Percentiles rank a stretch among this genome's conserved stretches.
Conservation (phyloP, 2,329 filamentous ascomycete species). For the Xylaria sp. region DNA sequence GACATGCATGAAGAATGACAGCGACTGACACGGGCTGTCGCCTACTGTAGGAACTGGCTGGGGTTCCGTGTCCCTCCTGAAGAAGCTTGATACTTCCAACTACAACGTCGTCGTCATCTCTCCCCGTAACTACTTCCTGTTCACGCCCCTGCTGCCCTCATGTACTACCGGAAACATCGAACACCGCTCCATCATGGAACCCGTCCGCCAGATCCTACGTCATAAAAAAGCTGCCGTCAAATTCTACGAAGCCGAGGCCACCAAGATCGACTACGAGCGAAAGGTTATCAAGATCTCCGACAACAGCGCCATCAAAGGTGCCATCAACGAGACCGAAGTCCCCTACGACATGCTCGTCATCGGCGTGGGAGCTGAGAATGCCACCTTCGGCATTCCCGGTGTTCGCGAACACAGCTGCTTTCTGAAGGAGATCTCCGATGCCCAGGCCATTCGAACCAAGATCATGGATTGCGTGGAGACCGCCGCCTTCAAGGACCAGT, state of each 20-base stretch:
- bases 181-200: constrained; percentile 99
- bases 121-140: constrained; percentile 99
- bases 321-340: constrained; percentile 84
- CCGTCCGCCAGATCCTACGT: constrained; percentile 92
- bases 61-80: constrained; percentile 93
- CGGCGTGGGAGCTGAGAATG: constrained; percentile 97
- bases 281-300: constrained; percentile 91
- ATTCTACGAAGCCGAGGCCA: constrained; percentile 98
- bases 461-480: constrained; percentile 99
- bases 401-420: constrained; percentile 97
- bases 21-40: neutral
- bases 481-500: constrained; percentile 97
- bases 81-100: constrained; percentile 98
- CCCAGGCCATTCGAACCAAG: constrained; percentile 94
- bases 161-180: constrained; percentile 98
- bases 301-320: constrained; percentile 91
- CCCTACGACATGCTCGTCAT: constrained; percentile 98
- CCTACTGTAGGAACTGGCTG: constrained; percentile 82
- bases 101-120: constrained; percentile 99
- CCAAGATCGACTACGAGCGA: constrained; percentile 91
- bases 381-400: constrained; percentile 96
- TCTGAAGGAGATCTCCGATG: constrained; percentile 97
- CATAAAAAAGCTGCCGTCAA: constrained; percentile 94
- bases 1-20: constrained; percentile 5
- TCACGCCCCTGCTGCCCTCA: constrained; percentile 95